A percentile compares a stretch with the other conserved stretches of the same genome.
phyloP scores from a whole-genome alignment of 768 basidiomycete genomes.

The Collybia nuda region DNA sequence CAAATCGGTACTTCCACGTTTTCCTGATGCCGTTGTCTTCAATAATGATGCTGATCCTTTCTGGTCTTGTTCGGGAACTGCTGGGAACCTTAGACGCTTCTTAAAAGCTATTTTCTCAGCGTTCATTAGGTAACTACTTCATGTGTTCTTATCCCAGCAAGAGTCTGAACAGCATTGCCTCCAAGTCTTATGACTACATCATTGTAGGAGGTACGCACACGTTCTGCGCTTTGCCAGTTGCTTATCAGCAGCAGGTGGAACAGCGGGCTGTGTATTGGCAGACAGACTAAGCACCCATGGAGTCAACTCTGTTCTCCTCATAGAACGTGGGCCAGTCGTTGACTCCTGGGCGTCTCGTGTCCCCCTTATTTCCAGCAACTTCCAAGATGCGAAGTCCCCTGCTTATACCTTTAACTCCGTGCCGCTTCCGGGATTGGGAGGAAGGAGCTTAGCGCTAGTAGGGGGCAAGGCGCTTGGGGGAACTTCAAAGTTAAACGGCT shows the following conservation, averaged over 20 bases:
- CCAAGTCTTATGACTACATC: too few species aligned
- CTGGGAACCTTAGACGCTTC: too few species aligned
- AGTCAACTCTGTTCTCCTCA: slow-evolving; percentile 24
- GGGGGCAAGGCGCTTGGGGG: slow-evolving; percentile 28
- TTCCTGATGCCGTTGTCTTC: too few species aligned
- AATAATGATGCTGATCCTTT: too few species aligned
- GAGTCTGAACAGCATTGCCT: too few species aligned
- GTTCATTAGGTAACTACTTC: too few species aligned
- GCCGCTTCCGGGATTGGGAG: slow-evolving; percentile 10
- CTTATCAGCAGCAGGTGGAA: slow-evolving; percentile 26
- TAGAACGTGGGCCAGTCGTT: slow-evolving; percentile 30
- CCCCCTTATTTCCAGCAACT: slow-evolving; percentile 29
- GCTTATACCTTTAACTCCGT: slow-evolving; percentile 14
- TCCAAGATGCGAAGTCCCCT: slow-evolving; percentile 13
- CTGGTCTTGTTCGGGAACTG: too few species aligned
- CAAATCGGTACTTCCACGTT: too few species aligned
- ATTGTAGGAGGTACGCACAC: too few species aligned
- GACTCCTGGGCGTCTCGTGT: slow-evolving; percentile 29
- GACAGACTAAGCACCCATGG: slow-evolving; percentile 32
- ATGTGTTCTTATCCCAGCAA: too few species aligned
- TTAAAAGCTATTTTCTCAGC: too few species aligned
- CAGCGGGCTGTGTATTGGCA: slow-evolving; percentile 38
- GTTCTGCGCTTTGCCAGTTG: too few species aligned
- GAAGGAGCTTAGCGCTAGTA: slow-evolving; percentile 13
- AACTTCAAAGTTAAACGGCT: slow-evolving; percentile 25